Base-by-base conservation (phyloP, 768 basidiomycete genomes). In the Leccinum obscurum region DNA sequence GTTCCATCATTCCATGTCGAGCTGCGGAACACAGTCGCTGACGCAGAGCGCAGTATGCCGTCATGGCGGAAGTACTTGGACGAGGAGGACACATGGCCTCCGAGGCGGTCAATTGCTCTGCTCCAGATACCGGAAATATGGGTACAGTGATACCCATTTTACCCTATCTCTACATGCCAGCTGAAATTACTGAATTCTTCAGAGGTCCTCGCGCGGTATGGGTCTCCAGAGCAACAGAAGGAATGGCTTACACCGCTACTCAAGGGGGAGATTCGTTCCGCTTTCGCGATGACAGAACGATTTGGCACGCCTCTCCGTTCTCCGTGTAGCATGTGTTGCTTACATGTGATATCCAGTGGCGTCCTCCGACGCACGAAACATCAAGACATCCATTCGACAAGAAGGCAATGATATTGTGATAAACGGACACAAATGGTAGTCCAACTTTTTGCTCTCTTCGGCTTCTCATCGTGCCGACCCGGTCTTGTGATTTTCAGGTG, bases 81-180 rank as follows among this genome's bases (percentile, higher is more conserved):
- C 86, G 93, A 58, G 88, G 83, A 22, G 88, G 90, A 9, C 88
- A 88, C 64, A 76, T 95, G 54, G 93, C 89, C 3, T 87, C 95
- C 22, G 89, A 98, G 77, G 86, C 83, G 13, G 87, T 91, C 58
- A 99, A 99, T 70, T 98, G 95, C 76, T 87, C 95, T 26, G 95
- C 95, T 14, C 96, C 96, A 32, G 96, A 98, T 75, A 98, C 96
- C 15, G 96, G 95, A 2, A 98, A 98, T 74, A 98, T 98, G 95
- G 94, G 93, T 92, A 65, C 34, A 35, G 34, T 14, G 0, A 35
- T 54, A 15, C 34, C 44, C 8, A 6, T 65, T 55, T 20, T 11
- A 10, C 2, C 30, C 24, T 8, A 30, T 54, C 6, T 20, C 17
- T 22, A 28, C 35, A 24, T 20, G 35, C 13, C 60, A 34, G 39